Conservation (phyloP, 1,139 yeast species). For the Candida sp. region DNA sequence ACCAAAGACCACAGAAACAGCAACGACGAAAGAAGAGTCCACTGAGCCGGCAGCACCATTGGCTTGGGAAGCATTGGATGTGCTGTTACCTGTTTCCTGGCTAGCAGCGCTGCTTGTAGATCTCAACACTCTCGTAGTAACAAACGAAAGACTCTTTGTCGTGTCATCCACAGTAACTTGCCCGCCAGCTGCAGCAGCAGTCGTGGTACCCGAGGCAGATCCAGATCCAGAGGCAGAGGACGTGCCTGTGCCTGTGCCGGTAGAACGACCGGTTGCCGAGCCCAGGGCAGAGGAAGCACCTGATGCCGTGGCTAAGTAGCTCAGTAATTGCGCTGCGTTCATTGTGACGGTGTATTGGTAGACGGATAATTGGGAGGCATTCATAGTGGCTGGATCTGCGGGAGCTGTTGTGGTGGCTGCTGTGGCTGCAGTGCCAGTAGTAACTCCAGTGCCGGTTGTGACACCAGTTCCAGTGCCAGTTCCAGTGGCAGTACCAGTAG, state of each 20-base stretch:
- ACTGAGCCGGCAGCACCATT: constrained; percentile 9
- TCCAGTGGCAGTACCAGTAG: constrained; percentile 8
- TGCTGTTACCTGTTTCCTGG: constrained; percentile 3
- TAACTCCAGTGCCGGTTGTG: constrained; percentile 4
- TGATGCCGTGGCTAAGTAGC: constrained; percentile 14
- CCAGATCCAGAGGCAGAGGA: no score
- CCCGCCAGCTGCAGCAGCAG: constrained; percentile 8
- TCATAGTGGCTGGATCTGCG: constrained; percentile 16
- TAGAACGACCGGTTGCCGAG: constrained; percentile 8
- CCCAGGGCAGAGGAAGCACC: constrained; percentile 15
- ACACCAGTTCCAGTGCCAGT: constrained; percentile 9
- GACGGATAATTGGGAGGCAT: constrained; percentile 14
- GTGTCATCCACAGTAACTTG: constrained; percentile 5
- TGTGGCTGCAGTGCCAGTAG: constrained; percentile 9
- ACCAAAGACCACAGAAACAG: constrained; percentile 6
- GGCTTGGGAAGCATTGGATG: constrained; percentile 6
- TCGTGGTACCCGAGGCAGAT: background rate
- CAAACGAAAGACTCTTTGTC: constrained; percentile 13
- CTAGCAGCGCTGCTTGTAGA: constrained; percentile 7
- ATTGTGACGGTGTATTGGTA: constrained; percentile 17
- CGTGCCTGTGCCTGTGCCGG: constrained; percentile 14
- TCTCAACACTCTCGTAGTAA: constrained; percentile 14
- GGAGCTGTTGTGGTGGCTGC: background rate
- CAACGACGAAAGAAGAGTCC: background rate
- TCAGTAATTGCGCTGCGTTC: constrained; percentile 15